These are phyloP conservation scores for Magnusiomyces tetraspermus DNA, from an alignment of 1,139 yeast genomes.

Conservation along the genomic window DNA sequence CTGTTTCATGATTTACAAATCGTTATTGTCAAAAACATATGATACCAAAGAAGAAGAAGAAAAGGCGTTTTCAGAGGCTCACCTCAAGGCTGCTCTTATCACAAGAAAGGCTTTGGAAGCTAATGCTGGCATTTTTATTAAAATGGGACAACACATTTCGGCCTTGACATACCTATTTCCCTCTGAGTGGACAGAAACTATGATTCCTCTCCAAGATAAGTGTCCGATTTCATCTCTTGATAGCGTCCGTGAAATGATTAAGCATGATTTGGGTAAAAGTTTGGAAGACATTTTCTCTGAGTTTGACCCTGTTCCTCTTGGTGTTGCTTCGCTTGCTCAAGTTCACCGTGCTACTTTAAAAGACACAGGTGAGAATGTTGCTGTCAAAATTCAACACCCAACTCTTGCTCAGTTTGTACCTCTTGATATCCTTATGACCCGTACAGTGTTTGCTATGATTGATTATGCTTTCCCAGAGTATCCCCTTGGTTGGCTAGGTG, in stretches of 20 bases:
- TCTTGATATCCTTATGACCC: conserved; percentile 70
- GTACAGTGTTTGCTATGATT: conserved; percentile 64
- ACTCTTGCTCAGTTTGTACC: conserved; percentile 81
- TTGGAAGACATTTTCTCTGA: conserved; percentile 58
- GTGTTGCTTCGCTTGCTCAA: conserved; percentile 94
- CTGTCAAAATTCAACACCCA: conserved; percentile 94
- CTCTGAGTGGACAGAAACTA: conserved; percentile 87
- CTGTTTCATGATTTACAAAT: conserved; percentile 41
- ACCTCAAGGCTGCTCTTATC: conserved; percentile 64
- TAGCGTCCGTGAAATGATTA: conserved; percentile 58
- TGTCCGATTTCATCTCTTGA: conserved; percentile 76
- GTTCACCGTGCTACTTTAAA: conserved; percentile 72
- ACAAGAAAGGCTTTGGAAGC: conserved; percentile 70
- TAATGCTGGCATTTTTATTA: conserved; percentile 89
- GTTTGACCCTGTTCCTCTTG: conserved; percentile 70
- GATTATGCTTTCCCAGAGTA: conserved; percentile 83
- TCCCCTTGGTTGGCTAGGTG: conserved; percentile 88
- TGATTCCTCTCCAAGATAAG: conserved; percentile 84
- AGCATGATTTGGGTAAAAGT: conserved; percentile 51
- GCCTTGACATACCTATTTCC: conserved; percentile 90
- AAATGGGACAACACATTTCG: conserved; percentile 86
- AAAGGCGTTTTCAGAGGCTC: conserved; percentile 52
- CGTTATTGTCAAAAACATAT: conserved; percentile 42
- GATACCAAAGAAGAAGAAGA: conserved; percentile 42
- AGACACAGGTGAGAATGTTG: conserved; percentile 61